Base-by-base conservation (phyloP, 768 basidiomycete genomes). In the Leucogyrophana mollusca region DNA sequence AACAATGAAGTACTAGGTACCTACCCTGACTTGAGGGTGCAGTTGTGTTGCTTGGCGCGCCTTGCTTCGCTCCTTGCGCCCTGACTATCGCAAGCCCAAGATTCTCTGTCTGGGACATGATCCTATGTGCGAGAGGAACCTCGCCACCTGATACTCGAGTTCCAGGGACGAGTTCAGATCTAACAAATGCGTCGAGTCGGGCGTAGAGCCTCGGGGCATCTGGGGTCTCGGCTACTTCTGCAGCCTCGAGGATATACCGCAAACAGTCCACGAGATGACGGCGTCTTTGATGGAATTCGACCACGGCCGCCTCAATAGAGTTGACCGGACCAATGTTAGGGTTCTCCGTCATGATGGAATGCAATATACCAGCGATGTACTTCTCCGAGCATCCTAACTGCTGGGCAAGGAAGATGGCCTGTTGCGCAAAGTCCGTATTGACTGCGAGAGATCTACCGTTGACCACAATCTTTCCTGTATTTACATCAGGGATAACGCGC, bases 371-470 rank as follows among this genome's bases (percentile, higher is more conserved):
- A 4, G 91, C 88, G 41, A 84, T 68, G 64, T 88, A 83, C 55
- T 84, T 80, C 68, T 95, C 93, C 10, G 93, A 94, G 53, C 82
- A 82, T 56, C 80, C 76, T 43, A 96, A 83, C 45, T 90, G 81
- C 58, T 87, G 82, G 0, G 93, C 81, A 45, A 94, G 78, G 65
- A 90, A 88, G 45, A 88, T 63, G 45, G 76, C 80, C 62, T 90
- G 90, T 40, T 78, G 80, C 11, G 82, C 82, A 64, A 93, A 92
- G 59, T 93, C 87, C 11, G 79, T 64, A 61, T 90, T 91, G 53
- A 94, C 77, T 0, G 82, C 80, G 27, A 85, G 73, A n/a, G 80
- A 71, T 56, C 77, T 79, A 23, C 86, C 82, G 47, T 85, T 72
- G 17, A 90, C 69, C 0, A 71, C 61, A 16, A 78, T 78, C 66